Percentiles rank a stretch among this genome's conserved stretches.
Conservation (phyloP, 2,329 filamentous ascomycete species). For the Fusarium neocosmosporiellum region DNA sequence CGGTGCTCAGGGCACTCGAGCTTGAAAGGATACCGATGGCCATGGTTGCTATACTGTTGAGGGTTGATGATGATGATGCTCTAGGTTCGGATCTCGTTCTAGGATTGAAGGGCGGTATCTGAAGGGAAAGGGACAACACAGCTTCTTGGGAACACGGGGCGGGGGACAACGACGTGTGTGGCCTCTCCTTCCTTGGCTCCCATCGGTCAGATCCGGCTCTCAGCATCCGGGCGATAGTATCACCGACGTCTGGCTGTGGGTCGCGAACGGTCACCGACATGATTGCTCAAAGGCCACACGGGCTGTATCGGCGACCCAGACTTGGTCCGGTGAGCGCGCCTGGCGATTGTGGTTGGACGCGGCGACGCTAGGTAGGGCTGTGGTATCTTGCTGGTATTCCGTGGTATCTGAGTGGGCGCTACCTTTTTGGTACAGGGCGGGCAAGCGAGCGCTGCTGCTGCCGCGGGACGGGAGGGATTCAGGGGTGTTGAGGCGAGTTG, state of each 20-base stretch:
- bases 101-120: conserved; percentile 17
- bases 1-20: conserved; percentile 21
- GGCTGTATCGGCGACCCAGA: conserved; percentile 36
- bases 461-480: not conserved
- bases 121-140: conserved; percentile 40
- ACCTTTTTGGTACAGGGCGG: conserved; percentile 18
- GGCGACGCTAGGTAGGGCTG: conserved; percentile 37
- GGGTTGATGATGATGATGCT: conserved; percentile 25
- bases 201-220: conserved; percentile 41
- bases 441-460: not conserved
- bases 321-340: conserved; percentile 40
- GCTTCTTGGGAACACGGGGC: conserved; percentile 37
- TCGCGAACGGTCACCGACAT: conserved; percentile 33
- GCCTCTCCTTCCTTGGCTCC: conserved; percentile 36
- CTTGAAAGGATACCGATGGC: conserved; percentile 49
- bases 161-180: conserved; percentile 40
- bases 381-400: conserved; percentile 12
- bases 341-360: conserved; percentile 43
- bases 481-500: not conserved
- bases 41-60: conserved; percentile 45
- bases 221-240: conserved; percentile 45
- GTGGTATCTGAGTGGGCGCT: conserved; percentile 15
- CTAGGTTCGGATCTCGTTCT: conserved; percentile 10
- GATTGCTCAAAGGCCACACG: conserved; percentile 27
- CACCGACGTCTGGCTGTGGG: conserved; percentile 45